Evolutionary conservation across 768 basidiomycete species (phyloP).

Genomic region (Ramaria rubella): DNA sequence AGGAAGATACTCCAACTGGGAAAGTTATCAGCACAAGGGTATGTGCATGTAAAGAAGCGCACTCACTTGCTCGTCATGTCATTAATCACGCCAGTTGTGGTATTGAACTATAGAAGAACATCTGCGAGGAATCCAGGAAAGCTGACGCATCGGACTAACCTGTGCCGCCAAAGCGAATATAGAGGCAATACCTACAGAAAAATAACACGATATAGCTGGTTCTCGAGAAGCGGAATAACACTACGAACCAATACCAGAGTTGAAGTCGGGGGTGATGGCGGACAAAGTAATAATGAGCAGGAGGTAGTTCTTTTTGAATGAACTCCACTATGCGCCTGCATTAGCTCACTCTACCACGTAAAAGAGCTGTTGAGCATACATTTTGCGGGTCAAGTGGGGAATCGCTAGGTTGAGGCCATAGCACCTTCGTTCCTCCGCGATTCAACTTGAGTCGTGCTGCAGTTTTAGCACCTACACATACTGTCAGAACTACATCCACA

Average conservation of each 20-base stretch:
- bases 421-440: constrained; percentile 47
- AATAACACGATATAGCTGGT: neutral
- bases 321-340: constrained; percentile 39
- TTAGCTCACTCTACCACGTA: neutral
- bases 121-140: neutral
- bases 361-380: constrained; percentile 23
- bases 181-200: constrained; percentile 44
- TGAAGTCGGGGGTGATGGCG: constrained; percentile 61
- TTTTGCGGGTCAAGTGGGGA: constrained; percentile 62
- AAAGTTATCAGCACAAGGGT: neutral
- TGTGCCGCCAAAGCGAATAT: constrained; percentile 54
- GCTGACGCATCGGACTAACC: neutral
- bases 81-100: constrained; percentile 52
- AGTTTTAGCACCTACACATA: constrained; percentile 20
- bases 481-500: neutral
- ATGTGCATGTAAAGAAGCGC: neutral
- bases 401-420: constrained; percentile 67
- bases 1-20: constrained; percentile 61
- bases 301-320: constrained; percentile 46
- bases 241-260: constrained; percentile 51
- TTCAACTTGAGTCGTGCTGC: constrained; percentile 53
- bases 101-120: constrained; percentile 30
- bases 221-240: neutral
- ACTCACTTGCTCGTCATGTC: constrained; percentile 50
- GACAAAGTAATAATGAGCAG: constrained; percentile 57